phyloP scores from a whole-genome alignment of 805 yeast species.

The Vanderwaltozyma verrucispora region DNA sequence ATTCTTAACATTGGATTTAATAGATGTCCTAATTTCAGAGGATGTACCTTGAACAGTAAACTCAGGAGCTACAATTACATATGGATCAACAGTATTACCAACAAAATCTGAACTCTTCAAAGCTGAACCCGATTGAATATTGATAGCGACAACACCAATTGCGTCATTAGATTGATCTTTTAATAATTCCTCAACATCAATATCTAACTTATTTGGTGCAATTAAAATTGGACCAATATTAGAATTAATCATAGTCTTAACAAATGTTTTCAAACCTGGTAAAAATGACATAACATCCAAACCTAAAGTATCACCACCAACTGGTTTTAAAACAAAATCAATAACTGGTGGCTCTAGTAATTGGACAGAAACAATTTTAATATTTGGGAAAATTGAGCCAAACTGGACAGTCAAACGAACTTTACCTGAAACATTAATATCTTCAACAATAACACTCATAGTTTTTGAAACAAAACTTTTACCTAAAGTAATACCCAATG shows the following conservation, averaged over 20 bases:
- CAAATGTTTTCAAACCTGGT: conserved; percentile 69
- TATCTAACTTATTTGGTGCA: conserved; percentile 71
- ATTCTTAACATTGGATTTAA: conserved; percentile 43
- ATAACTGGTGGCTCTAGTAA: conserved; percentile 70
- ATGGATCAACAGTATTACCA: conserved; percentile 47
- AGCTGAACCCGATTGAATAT: conserved; percentile 42
- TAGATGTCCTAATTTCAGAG: conserved; percentile 37
- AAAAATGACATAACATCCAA: conserved; percentile 73
- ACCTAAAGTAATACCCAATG: conserved; percentile 71
- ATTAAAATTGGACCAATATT: conserved; percentile 68
- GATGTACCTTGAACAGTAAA: conserved; percentile 36
- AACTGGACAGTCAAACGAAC: conserved; percentile 54
- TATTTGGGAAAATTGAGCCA: conserved; percentile 65
- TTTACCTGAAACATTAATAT: conserved; percentile 66
- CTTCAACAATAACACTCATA: conserved; percentile 69
- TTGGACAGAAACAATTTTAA: conserved; percentile 57
- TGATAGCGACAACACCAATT: conserved; percentile 57
- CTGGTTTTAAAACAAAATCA: conserved; percentile 73
- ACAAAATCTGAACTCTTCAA: conserved; percentile 33
- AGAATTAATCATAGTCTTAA: conserved; percentile 57
- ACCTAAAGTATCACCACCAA: conserved; percentile 85
- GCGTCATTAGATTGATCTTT: conserved; percentile 56
- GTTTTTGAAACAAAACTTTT: conserved; percentile 69
- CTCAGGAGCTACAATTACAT: conserved; percentile 38
- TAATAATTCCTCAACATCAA: conserved; percentile 64